A percentile compares a stretch with the other conserved stretches of the same genome.
These are phyloP conservation scores for Trypanosoma boissoni DNA, from an alignment of 208 protist genomes.

Conservation along the genomic window DNA sequence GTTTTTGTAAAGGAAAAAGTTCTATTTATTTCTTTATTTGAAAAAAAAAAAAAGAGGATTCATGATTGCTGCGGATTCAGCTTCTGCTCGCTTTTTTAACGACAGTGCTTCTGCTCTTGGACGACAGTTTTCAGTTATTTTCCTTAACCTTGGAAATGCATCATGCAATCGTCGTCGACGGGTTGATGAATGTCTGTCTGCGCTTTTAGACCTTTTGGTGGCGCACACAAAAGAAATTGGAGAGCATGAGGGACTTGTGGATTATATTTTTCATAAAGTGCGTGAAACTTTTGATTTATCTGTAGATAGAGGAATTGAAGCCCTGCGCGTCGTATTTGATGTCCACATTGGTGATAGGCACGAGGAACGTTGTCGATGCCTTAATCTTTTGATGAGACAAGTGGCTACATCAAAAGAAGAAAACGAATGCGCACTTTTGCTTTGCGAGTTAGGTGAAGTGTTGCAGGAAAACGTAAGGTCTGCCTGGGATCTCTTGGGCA, in stretches of 20 bases:
- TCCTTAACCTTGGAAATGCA: slow-evolving; percentile 65
- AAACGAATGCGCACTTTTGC: slow-evolving; percentile 42
- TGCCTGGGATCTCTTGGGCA: slow-evolving; percentile 62
- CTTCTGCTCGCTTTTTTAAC: slow-evolving; percentile 16
- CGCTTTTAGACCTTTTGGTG: slow-evolving; percentile 71
- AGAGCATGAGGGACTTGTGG: slow-evolving; percentile 47
- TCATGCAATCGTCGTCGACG: slow-evolving; percentile 48
- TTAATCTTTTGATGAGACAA: slow-evolving; percentile 54
- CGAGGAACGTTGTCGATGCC: slow-evolving; percentile 64
- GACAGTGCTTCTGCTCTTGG: slow-evolving; percentile 62
- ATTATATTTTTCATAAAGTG: slow-evolving; percentile 56
- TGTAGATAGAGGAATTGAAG: slow-evolving; percentile 60
- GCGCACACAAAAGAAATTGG: slow-evolving; percentile 61
- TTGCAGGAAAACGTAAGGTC: slow-evolving; percentile 75
- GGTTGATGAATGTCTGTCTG: slow-evolving; percentile 67
- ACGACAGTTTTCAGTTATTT: slow-evolving; percentile 69
- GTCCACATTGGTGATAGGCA: slow-evolving; percentile 75
- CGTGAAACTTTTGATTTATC: slow-evolving; percentile 59
- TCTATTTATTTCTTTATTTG: background rate
- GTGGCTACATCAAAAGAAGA: slow-evolving; percentile 40
- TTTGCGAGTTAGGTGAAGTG: slow-evolving; percentile 42
- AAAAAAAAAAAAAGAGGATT: slow-evolving; percentile 6
- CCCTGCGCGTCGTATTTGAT: slow-evolving; percentile 78
- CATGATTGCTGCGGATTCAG: slow-evolving; percentile 8
- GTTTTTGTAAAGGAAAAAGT: too few relatives aligned